Percentiles rank a stretch among this genome's conserved stretches.
phyloP scores from a whole-genome alignment of 768 basidiomycete species.

The Astraeus odoratus region DNA sequence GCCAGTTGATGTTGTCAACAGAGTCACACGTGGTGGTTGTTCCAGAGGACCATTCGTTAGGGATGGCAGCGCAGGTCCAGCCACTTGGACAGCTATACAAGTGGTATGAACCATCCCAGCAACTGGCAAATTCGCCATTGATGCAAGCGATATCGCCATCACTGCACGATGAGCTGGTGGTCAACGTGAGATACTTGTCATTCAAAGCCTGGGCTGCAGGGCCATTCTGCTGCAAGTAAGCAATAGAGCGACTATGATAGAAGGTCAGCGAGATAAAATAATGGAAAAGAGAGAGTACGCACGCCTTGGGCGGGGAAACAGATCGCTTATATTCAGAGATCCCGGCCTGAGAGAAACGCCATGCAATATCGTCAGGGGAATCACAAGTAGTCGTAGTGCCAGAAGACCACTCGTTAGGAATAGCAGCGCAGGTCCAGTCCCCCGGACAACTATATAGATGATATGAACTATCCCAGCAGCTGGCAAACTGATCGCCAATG shows the following conservation, averaged over 20 bases:
- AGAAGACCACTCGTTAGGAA: slow-evolving; percentile 14
- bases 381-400: slow-evolving; percentile 18
- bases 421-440: slow-evolving; percentile 15
- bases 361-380: slow-evolving; percentile 11
- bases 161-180: slow-evolving; percentile 4
- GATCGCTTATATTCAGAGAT: slow-evolving; percentile 11
- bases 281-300: background rate
- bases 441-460: slow-evolving; percentile 8
- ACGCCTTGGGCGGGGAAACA: background rate
- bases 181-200: slow-evolving; percentile 6
- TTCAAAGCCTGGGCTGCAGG: slow-evolving; percentile 8
- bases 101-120: slow-evolving; percentile 6
- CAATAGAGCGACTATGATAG: slow-evolving; percentile 1
- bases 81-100: slow-evolving; percentile 2
- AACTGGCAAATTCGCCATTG: slow-evolving; percentile 5
- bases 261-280: background rate
- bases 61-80: slow-evolving; percentile 9
- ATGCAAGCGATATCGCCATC: slow-evolving; percentile 8
- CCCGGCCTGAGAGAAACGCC: slow-evolving; percentile 14
- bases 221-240: slow-evolving; percentile 8
- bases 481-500: slow-evolving; percentile 12
- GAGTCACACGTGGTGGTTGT: slow-evolving; percentile 9
- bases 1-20: slow-evolving; percentile 4
- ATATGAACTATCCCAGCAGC: slow-evolving; percentile 11
- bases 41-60: slow-evolving; percentile 8